These are phyloP conservation scores for Funneliformis caledonium DNA, from an alignment of 371 early-diverging fungal genomes.

Conservation along the genomic window DNA sequence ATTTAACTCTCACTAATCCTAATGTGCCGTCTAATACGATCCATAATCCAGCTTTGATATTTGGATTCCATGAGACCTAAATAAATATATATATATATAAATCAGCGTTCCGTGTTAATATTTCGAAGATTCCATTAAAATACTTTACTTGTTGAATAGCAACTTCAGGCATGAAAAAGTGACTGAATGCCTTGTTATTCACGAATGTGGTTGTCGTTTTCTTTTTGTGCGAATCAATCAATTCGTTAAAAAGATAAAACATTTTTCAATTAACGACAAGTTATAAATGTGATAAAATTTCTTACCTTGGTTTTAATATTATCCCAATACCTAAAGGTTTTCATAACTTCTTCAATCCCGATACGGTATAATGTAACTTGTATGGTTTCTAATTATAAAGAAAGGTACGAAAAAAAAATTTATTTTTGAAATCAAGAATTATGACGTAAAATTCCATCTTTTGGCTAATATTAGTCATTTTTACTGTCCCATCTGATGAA, in stretches of 20 bases:
- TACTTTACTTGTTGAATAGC: slow-evolving; percentile 30
- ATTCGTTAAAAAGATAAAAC: too few species aligned
- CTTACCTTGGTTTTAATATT: slow-evolving; percentile 36
- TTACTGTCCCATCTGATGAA: slow-evolving; percentile 27
- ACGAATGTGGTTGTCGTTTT: not conserved
- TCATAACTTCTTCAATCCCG: not conserved
- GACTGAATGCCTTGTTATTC: not conserved
- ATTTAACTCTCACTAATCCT: slow-evolving; percentile 32
- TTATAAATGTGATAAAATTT: not conserved
- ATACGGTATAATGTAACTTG: slow-evolving; percentile 37
- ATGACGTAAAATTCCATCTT: not conserved
- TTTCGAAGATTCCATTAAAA: not conserved
- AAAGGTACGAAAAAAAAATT: not conserved
- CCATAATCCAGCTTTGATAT: slow-evolving; percentile 31
- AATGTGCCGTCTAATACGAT: slow-evolving; percentile 30
- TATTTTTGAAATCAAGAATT: not conserved
- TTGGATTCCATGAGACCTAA: slow-evolving; percentile 38
- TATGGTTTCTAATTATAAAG: slow-evolving; percentile 28
- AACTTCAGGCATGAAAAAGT: slow-evolving; percentile 29
- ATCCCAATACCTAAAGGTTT: slow-evolving; percentile 1
- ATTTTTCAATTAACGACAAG: too few species aligned
- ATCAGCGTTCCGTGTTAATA: not conserved
- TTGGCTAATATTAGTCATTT: slow-evolving; percentile 39
- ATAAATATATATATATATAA: not conserved
- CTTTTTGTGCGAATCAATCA: not conserved